Conservation (phyloP, 1,139 yeast genomes). For the Zhuliangozyma blackwelliae region DNA sequence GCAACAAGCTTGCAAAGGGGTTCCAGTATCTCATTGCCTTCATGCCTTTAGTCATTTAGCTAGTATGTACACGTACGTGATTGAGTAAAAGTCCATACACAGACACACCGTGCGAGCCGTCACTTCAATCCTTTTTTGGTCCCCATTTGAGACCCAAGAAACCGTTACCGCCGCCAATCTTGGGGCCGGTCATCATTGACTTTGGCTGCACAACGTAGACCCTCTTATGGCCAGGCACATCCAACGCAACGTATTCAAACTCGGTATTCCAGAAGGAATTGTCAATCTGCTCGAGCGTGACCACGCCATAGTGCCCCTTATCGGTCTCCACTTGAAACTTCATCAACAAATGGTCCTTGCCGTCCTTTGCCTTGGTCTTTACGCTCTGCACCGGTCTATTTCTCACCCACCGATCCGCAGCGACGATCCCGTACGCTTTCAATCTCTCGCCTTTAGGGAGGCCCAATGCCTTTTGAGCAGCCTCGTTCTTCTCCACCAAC, state of each 20-base stretch:
- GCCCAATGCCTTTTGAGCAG: constrained; percentile 55
- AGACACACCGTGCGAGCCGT: too few species aligned
- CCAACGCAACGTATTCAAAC: constrained; percentile 70
- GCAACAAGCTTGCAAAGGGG: too few species aligned
- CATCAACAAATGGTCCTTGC: constrained; percentile 78
- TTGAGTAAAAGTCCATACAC: too few species aligned
- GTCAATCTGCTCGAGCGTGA: constrained; percentile 74
- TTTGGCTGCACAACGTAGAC: constrained; percentile 69
- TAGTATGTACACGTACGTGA: too few species aligned
- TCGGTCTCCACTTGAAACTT: constrained; percentile 79
- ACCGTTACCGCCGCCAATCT: constrained; percentile 38
- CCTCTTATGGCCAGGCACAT: constrained; percentile 66
- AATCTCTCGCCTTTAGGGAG: constrained; percentile 55
- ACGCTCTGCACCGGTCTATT: constrained; percentile 73
- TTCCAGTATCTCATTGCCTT: too few species aligned
- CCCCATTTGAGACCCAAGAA: constrained; percentile 88
- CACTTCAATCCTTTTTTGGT: constrained; percentile 47
- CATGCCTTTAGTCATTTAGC: too few species aligned
- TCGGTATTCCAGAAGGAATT: constrained; percentile 64
- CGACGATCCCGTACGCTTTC: constrained; percentile 78
- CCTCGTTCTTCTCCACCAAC: constrained; percentile 63
- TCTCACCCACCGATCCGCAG: constrained; percentile 77
- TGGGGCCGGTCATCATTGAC: constrained; percentile 29
- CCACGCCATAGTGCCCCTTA: constrained; percentile 53
- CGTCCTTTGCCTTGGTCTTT: constrained; percentile 58